phyloP scores from a whole-genome alignment of 2,329 filamentous ascomycete species.

The Aspergillus ibericus region DNA sequence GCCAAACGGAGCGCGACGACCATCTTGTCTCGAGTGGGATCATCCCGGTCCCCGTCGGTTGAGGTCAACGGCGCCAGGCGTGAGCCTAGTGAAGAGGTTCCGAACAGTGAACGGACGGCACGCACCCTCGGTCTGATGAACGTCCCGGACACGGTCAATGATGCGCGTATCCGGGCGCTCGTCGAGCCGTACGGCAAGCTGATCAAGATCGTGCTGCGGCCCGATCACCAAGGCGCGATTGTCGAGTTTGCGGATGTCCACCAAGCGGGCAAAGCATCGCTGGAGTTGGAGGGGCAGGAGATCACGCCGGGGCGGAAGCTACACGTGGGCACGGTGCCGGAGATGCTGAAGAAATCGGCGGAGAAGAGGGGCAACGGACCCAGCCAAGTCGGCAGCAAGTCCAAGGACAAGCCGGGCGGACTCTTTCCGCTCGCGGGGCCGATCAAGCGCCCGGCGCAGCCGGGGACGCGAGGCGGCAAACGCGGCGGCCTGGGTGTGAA shows the following conservation, averaged over 20 bases:
- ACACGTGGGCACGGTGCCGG: constrained; percentile 52
- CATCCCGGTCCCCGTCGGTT: constrained; percentile 37
- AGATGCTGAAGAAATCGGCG: constrained; percentile 47
- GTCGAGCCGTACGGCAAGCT: constrained; percentile 70
- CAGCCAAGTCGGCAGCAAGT: constrained; percentile 39
- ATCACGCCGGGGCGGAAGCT: constrained; percentile 46
- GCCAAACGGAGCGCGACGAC: constrained; percentile 47
- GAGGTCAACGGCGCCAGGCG: constrained; percentile 32
- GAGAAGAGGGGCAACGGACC: constrained; percentile 40
- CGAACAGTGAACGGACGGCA: constrained; percentile 51
- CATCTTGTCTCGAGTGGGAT: constrained; percentile 44
- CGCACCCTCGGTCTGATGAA: constrained; percentile 81
- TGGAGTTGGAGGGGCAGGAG: constrained; percentile 49
- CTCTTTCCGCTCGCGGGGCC: constrained; percentile 33
- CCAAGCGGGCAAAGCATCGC: constrained; percentile 63
- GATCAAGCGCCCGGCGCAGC: constrained; percentile 49
- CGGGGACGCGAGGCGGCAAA: constrained; percentile 43
- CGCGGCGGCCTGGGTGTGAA: constrained; percentile 54
- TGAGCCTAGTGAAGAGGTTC: constrained; percentile 40
- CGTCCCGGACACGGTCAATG: constrained; percentile 88
- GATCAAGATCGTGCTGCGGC: constrained; percentile 74
- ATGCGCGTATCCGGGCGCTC: constrained; percentile 73
- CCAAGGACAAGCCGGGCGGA: constrained; percentile 34
- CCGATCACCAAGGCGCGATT: constrained; percentile 79
- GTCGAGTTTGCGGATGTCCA: constrained; percentile 74